Base-by-base conservation (phyloP, 2,329 filamentous ascomycete species). In the Hirsutella rhossiliensis region DNA sequence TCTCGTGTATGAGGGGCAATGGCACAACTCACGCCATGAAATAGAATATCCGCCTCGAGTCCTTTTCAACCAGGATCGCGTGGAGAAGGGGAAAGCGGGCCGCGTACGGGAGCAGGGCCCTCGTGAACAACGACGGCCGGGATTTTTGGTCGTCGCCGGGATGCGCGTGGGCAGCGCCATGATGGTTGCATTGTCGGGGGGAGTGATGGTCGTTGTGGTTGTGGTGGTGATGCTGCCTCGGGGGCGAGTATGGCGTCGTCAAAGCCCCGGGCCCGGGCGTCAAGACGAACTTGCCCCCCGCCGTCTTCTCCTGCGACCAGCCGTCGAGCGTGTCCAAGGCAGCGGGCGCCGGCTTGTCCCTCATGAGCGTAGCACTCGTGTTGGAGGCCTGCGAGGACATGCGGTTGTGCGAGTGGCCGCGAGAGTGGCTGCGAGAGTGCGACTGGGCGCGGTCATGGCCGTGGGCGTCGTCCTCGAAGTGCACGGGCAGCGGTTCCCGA, bases 11-110 rank as follows among this genome's bases (percentile, higher is more conserved):
- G 38, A 19, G 6, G 23, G 5, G 37, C 15, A 12, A 17, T n/a
- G n/a, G n/a, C n/a, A n/a, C n/a, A 29, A 61, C 81, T 57, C 70
- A 94, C 85, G 74, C 76, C 79, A 95, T 95, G 55, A 97, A 98
- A 64, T 98, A 98, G 53, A 95, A 94, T 50, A 98, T 97, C 38
- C 90, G 79, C 46, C 92, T 77, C 15, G 90, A 97, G 61, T 98
- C 90, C 55, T 87, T 88, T 57, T 97, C 90, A 13, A 82, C 78
- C 54, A 98, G 66, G 46, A 98, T 87, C 43, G 87, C 83, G 58
- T 96, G 81, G 17, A 96, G 56, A 30, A 97, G 72, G 0, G 90
- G 89, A 59, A 82, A 87, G 23, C 72, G 71, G 41, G 82, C 74
- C 11, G 81, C 82, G 44, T 76, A 72, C 1, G 73, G 73, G n/a